Percentiles rank a stretch among this genome's conserved stretches.
Evolutionary conservation across 176 grass and related monocot species (phyloP).

Genomic region (Rhynchospora tenuis): DNA sequence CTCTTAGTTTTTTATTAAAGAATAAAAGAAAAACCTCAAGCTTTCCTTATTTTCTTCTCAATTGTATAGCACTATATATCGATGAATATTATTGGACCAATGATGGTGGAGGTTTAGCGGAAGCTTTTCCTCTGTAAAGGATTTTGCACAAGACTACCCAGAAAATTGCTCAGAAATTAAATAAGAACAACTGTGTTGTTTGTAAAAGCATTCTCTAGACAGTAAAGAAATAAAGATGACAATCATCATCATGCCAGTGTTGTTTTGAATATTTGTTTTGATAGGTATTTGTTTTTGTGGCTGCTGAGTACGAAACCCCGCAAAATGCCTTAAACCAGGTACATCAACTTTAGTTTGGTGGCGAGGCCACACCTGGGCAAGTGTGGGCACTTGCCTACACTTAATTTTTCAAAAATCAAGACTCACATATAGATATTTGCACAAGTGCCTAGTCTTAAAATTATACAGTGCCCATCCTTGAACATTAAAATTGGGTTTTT

Average conservation of each 20-base stretch:
- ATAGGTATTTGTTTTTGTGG: conserved; percentile 98
- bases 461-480: no score
- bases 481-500: no score
- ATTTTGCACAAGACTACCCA: neutral
- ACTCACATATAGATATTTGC: no score
- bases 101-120: neutral
- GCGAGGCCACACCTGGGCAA: no score
- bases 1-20: neutral
- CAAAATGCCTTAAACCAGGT: conserved; percentile 97
- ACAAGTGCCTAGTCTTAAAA: no score
- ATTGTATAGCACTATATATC: neutral
- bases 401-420: no score
- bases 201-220: neutral
- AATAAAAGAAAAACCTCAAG: neutral
- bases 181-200: neutral
- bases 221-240: neutral
- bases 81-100: neutral
- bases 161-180: neutral
- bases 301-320: conserved; percentile 85
- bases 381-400: no score
- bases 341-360: neutral
- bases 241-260: neutral
- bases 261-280: conserved; percentile 10
- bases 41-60: neutral
- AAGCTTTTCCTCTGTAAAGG: neutral